phyloP scores from a whole-genome alignment of 1,139 yeast species.

The Geotrichum armillariae region DNA sequence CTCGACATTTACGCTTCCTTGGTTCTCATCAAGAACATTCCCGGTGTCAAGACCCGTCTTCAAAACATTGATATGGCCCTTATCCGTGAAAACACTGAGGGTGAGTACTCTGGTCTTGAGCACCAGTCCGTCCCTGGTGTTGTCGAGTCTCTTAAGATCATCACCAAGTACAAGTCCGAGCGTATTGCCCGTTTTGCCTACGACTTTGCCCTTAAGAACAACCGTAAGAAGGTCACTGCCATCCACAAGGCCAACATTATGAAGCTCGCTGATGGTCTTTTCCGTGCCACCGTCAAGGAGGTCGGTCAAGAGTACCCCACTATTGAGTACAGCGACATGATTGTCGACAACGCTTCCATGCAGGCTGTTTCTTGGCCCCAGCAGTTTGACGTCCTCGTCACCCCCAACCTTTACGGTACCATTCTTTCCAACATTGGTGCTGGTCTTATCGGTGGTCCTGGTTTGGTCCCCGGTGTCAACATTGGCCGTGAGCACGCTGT shows the following conservation, averaged over 20 bases:
- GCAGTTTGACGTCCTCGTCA: constrained; percentile 95
- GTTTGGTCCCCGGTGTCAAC: constrained; percentile 97
- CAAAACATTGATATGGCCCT: constrained; percentile 88
- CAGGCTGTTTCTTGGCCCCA: constrained; percentile 98
- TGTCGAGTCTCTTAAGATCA: constrained; percentile 93
- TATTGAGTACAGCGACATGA: constrained; percentile 83
- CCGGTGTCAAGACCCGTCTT: constrained; percentile 90
- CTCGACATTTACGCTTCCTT: constrained; percentile 93
- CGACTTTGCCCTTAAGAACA: constrained; percentile 90
- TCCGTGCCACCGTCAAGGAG: constrained; percentile 90
- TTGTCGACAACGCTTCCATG: constrained; percentile 98
- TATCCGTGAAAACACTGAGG: constrained; percentile 97
- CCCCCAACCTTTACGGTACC: constrained; percentile 98
- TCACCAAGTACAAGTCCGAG: constrained; percentile 93
- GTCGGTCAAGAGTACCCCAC: constrained; percentile 90
- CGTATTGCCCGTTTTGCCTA: constrained; percentile 97
- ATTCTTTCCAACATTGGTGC: constrained; percentile 98
- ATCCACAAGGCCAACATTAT: constrained; percentile 99
- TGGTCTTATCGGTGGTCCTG: constrained; percentile 98
- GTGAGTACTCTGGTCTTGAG: constrained; percentile 98
- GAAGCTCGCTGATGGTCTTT: constrained; percentile 98
- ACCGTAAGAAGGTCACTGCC: constrained; percentile 91
- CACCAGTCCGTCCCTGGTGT: constrained; percentile 98
- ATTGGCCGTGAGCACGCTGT: constrained; percentile 98
- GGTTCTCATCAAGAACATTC: constrained; percentile 88